These are phyloP conservation scores for Russula abietina DNA, from an alignment of 768 basidiomycete genomes.

Conservation along the genomic window DNA sequence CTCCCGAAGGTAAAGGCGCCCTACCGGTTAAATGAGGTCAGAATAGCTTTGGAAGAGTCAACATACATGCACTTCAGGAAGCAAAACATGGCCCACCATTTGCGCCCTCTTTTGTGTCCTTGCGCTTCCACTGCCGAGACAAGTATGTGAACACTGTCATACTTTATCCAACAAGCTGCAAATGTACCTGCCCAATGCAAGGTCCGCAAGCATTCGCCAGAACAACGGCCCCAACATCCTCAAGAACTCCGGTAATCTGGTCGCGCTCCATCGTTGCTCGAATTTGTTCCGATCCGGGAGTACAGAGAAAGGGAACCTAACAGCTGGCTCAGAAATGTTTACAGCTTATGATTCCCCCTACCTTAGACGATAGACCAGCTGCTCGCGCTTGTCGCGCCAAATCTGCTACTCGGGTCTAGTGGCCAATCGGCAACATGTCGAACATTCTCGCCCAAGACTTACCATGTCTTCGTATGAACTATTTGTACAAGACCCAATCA, in stretches of 20 bases:
- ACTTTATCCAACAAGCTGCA: slow-evolving; percentile 5
- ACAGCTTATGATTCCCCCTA: slow-evolving; percentile 25
- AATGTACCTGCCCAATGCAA: slow-evolving; percentile 84
- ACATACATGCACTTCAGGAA: slow-evolving; percentile 5
- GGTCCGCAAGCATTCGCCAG: slow-evolving; percentile 98
- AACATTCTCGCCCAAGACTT: slow-evolving; percentile 11
- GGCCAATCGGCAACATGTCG: not conserved
- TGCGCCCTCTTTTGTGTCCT: slow-evolving; percentile 80
- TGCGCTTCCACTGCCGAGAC: slow-evolving; percentile 78
- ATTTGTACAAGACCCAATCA: slow-evolving; percentile 99
- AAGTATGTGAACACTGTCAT: not conserved
- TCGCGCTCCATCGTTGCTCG: slow-evolving; percentile 97
- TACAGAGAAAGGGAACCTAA: slow-evolving; percentile 79
- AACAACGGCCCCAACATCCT: slow-evolving; percentile 89
- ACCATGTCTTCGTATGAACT: slow-evolving; percentile 97
- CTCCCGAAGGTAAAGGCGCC: slow-evolving; percentile 3
- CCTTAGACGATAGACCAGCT: slow-evolving; percentile 75
- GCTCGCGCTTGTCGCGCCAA: slow-evolving; percentile 84
- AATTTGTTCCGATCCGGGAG: slow-evolving; percentile 92
- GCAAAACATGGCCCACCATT: slow-evolving; percentile 52
- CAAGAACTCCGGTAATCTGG: slow-evolving; percentile 69
- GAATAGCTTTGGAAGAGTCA: slow-evolving; percentile 54
- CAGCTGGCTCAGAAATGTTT: not conserved
- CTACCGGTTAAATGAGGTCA: slow-evolving; percentile 94
- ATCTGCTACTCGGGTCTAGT: slow-evolving; percentile 86